A percentile compares a stretch with the other conserved stretches of the same genome.
Conservation (phyloP, 2,329 filamentous ascomycete genomes). For the Paramyrothecium roridum region DNA sequence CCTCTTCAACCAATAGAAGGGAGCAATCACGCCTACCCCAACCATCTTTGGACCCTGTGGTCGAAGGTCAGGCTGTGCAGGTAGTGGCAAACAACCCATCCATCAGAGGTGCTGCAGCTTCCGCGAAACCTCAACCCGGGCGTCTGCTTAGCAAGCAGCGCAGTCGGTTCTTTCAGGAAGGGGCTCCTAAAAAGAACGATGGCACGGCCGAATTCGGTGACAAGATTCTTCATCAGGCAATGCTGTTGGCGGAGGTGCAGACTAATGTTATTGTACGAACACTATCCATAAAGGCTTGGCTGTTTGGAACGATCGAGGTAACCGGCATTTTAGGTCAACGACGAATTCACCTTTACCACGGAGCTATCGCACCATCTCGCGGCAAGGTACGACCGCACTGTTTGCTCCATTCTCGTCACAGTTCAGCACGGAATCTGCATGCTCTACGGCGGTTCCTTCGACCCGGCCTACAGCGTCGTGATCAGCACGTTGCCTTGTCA, state of each 20-base stretch:
- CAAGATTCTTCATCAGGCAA: neutral
- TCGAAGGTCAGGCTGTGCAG: conserved; percentile 19
- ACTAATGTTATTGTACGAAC: conserved; percentile 26
- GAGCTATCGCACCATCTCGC: conserved; percentile 72
- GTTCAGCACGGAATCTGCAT: conserved; percentile 75
- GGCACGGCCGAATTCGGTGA: neutral
- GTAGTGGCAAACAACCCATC: conserved; percentile 8
- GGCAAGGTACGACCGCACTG: conserved; percentile 69
- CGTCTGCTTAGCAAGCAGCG: conserved; percentile 13
- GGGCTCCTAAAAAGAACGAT: conserved; percentile 27
- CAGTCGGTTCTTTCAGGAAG: conserved; percentile 41
- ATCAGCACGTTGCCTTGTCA: conserved; percentile 68
- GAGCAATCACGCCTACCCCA: neutral
- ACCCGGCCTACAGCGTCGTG: conserved; percentile 75
- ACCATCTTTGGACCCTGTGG: conserved; percentile 23
- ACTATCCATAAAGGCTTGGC: neutral
- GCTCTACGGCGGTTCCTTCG: conserved; percentile 70
- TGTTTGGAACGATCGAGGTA: conserved; percentile 1
- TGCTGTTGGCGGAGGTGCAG: conserved; percentile 15
- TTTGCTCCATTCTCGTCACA: conserved; percentile 70
- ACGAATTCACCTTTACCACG: conserved; percentile 72
- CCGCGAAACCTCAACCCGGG: conserved; percentile 9
- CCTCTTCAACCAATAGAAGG: neutral
- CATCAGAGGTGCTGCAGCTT: neutral
- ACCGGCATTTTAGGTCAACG: conserved; percentile 54